Conservation (phyloP, 192 early-diverging fungal species). For the Paraglomus brasilianum region DNA sequence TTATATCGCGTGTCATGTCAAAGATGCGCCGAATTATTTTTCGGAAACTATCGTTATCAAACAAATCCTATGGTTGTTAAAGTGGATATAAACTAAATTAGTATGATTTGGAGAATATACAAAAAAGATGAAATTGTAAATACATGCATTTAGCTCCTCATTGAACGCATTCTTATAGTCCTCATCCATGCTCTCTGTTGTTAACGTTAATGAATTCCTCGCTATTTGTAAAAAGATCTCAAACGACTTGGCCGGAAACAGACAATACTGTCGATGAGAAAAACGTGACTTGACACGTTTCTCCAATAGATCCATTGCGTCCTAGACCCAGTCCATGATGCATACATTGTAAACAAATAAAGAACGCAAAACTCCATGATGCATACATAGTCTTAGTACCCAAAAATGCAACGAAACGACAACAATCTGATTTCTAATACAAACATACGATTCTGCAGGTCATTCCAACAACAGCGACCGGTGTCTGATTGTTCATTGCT, state of each 20-base stretch:
- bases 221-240: constrained; percentile 61
- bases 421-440: background rate
- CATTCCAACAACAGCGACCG: constrained; percentile 84
- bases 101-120: background rate
- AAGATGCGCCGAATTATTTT: constrained; percentile 52
- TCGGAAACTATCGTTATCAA: constrained; percentile 44
- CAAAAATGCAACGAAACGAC: background rate
- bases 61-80: constrained; percentile 37
- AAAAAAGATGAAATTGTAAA: constrained; percentile 13
- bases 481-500: constrained; percentile 77
- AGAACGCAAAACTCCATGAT: background rate
- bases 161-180: constrained; percentile 50
- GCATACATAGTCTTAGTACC: background rate
- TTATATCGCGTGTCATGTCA: constrained; percentile 57
- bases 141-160: constrained; percentile 41
- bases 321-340: constrained; percentile 44
- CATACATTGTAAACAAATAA: background rate
- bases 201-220: constrained; percentile 46
- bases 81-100: background rate
- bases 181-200: constrained; percentile 29
- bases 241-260: constrained; percentile 57
- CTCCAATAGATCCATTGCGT: constrained; percentile 82
- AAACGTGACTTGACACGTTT: constrained; percentile 95
- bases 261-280: constrained; percentile 80
- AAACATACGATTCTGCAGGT: constrained; percentile 49